Evolutionary conservation across 2,329 filamentous ascomycete genomes (phyloP).

Genomic region (Davidsoniella neocaledoniae): DNA sequence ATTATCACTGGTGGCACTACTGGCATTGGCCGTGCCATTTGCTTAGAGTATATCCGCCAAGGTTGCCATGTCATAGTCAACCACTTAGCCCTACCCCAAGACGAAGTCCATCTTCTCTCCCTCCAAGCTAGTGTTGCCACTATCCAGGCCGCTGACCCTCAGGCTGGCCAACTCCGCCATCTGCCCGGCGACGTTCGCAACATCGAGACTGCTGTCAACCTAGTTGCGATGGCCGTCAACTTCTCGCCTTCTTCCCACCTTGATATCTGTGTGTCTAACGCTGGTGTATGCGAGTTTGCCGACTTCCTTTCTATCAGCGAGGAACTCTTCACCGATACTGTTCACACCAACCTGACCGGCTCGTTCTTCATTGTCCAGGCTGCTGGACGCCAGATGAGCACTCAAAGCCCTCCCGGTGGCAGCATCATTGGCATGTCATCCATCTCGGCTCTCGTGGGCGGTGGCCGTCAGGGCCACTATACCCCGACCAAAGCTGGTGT

Average conservation of each 20-base stretch:
- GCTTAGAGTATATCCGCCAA: constrained; percentile 59
- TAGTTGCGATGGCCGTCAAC: constrained; percentile 50
- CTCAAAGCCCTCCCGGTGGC: constrained; percentile 48
- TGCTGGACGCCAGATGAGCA: constrained; percentile 66
- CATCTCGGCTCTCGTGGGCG: constrained; percentile 61
- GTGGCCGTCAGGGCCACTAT: constrained; percentile 66
- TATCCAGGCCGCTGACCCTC: constrained; percentile 21
- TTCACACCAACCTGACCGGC: constrained; percentile 68
- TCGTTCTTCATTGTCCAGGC: constrained; percentile 82
- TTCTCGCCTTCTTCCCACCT: constrained; percentile 38
- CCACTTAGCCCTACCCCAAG: constrained; percentile 46
- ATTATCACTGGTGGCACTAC: constrained; percentile 78
- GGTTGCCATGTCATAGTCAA: constrained; percentile 69
- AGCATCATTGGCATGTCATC: constrained; percentile 64
- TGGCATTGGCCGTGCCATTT: constrained; percentile 74
- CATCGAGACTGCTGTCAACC: constrained; percentile 49
- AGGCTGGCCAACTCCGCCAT: constrained; percentile 34
- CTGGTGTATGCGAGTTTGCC: constrained; percentile 74
- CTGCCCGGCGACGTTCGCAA: constrained; percentile 63
- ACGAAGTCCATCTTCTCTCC: constrained; percentile 34
- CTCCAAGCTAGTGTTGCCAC: constrained; percentile 34
- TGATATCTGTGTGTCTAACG: constrained; percentile 75
- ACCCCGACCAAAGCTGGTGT: constrained; percentile 80
- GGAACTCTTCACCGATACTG: constrained; percentile 52
- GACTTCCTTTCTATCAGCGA: constrained; percentile 64